Percentiles rank a stretch among this genome's conserved stretches.
phyloP scores from a whole-genome alignment of 1,284 basidiomycete species.

The Cryptococcus depauperatus region DNA sequence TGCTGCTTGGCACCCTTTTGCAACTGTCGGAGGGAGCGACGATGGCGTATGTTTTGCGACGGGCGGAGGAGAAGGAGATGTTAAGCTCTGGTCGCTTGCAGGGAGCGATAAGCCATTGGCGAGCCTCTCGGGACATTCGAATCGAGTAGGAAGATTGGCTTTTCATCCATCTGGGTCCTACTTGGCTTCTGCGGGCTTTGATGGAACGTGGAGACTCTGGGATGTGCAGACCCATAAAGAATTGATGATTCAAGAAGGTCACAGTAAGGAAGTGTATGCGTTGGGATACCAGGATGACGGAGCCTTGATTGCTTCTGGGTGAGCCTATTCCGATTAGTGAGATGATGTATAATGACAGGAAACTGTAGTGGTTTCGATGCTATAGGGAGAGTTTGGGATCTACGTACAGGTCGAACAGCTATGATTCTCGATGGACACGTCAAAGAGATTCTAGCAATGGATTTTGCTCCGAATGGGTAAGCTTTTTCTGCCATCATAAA shows the following conservation, averaged over 20 bases:
- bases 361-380: conserved; percentile 77
- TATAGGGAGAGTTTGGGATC: conserved; percentile 94
- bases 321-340: conserved; percentile 24
- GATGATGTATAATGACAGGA: conserved; percentile 36
- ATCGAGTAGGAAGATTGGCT: conserved; percentile 82
- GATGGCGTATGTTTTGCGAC: conserved; percentile 81
- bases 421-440: conserved; percentile 99
- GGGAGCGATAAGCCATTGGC: conserved; percentile 77
- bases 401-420: conserved; percentile 86
- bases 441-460: conserved; percentile 82
- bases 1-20: conserved; percentile 93
- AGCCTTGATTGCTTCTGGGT: conserved; percentile 86
- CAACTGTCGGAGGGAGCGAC: conserved; percentile 88
- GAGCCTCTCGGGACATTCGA: conserved; percentile 77
- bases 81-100: conserved; percentile 83
- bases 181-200: conserved; percentile 89
- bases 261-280: conserved; percentile 92
- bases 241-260: conserved; percentile 86
- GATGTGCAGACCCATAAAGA: conserved; percentile 75
- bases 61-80: conserved; percentile 76
- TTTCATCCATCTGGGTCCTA: conserved; percentile 94
- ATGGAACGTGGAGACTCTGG: conserved; percentile 98
- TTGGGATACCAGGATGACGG: conserved; percentile 95
- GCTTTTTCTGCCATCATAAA: conserved; percentile 29
- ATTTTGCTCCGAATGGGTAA: conserved; percentile 92